Percentiles rank a stretch among this genome's conserved stretches.
phyloP scores from a whole-genome alignment of 805 yeast genomes.

The Nematodospora valgi region DNA sequence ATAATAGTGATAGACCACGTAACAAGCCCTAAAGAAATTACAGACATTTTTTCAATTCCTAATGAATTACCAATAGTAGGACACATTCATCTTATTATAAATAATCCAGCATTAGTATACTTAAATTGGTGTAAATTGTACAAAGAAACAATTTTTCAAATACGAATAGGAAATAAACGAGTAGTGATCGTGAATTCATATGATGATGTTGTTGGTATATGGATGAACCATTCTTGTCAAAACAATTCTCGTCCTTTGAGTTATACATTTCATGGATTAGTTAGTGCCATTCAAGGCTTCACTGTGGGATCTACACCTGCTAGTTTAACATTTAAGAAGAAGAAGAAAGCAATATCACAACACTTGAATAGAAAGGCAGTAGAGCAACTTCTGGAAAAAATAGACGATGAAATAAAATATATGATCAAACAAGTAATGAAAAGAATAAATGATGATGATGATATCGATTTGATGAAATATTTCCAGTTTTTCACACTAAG shows the following conservation, averaged over 20 bases:
- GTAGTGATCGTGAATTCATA: conserved; percentile 68
- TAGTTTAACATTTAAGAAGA: conserved; percentile 42
- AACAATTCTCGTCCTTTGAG: conserved; percentile 65
- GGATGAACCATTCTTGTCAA: conserved; percentile 46
- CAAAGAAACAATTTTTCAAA: conserved; percentile 51
- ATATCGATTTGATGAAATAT: conserved; percentile 37
- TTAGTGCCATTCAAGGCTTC: conserved; percentile 52
- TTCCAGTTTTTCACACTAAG: conserved; percentile 51
- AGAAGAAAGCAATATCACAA: conserved; percentile 47
- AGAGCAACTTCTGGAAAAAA: conserved; percentile 24
- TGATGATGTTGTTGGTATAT: conserved; percentile 49
- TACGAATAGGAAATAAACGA: conserved; percentile 54
- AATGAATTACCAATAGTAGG: conserved; percentile 50
- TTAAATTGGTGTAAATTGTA: conserved; percentile 41
- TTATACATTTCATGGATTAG: conserved; percentile 64
- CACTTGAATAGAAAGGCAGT: conserved; percentile 39
- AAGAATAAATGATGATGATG: conserved; percentile 13
- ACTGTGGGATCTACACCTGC: conserved; percentile 67
- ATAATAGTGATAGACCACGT: background rate
- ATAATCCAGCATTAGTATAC: conserved; percentile 51
- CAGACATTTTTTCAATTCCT: conserved; percentile 41
- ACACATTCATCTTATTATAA: conserved; percentile 39
- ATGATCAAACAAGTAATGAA: conserved; percentile 16
- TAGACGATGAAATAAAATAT: conserved; percentile 36
- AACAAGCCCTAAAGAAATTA: conserved; percentile 24